These are phyloP conservation scores for Colletotrichum filicis DNA, from an alignment of 2,329 filamentous ascomycete species.

Conservation along the genomic window DNA sequence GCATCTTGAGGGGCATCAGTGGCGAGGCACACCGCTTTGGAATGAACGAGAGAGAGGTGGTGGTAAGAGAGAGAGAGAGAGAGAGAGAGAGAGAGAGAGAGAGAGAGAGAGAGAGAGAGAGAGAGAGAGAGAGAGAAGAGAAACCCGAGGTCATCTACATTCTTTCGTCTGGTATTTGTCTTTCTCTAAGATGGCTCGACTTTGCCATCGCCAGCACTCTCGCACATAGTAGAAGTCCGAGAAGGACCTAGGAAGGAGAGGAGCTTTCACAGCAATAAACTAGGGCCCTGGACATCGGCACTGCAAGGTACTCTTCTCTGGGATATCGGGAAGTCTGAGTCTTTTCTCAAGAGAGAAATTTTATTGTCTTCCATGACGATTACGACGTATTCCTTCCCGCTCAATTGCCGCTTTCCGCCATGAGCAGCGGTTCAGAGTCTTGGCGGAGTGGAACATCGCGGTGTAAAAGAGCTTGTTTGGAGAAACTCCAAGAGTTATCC, in stretches of 20 bases:
- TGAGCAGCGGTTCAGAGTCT: not conserved
- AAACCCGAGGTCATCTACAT: not conserved
- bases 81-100: not conserved
- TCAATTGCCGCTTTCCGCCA: slow-evolving; percentile 19
- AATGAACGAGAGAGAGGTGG: not conserved
- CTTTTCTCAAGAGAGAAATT: not conserved
- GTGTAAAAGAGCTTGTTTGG: slow-evolving; percentile 12
- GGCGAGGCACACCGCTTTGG: not conserved
- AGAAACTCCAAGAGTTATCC: not conserved
- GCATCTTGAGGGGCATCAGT: slow-evolving; percentile 3
- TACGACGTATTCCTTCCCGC: slow-evolving; percentile 5
- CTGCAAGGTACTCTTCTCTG: not conserved
- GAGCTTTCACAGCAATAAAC: not conserved
- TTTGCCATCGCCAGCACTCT: not conserved
- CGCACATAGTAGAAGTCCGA: not conserved
- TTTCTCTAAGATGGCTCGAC: not conserved
- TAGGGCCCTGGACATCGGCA: not conserved
- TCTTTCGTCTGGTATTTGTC: slow-evolving; percentile 3
- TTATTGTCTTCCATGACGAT: not conserved
- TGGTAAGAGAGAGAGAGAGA: no score
- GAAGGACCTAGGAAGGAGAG: not conserved
- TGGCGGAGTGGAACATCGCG: slow-evolving; percentile 14
- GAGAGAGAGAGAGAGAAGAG: not conserved
- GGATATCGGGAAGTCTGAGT: not conserved
- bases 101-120: not conserved